Evolutionary conservation across 2,329 filamentous ascomycete species (phyloP).

Genomic region (Rhinocladiella mackenziei): DNA sequence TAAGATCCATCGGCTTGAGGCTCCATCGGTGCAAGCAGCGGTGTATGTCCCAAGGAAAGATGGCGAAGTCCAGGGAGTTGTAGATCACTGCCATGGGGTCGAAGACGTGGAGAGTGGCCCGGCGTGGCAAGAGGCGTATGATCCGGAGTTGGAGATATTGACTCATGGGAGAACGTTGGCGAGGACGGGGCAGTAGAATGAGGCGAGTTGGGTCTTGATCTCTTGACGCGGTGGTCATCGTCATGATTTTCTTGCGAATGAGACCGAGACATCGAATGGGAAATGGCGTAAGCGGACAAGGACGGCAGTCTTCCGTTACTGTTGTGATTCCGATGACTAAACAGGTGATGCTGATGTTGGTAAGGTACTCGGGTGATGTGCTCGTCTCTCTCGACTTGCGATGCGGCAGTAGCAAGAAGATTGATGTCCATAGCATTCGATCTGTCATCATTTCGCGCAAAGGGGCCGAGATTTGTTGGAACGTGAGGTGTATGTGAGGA

Average conservation of each 20-base stretch:
- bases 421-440: conserved; percentile 59
- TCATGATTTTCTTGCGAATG: conserved; percentile 58
- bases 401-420: conserved; percentile 65
- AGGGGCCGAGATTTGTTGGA: conserved; percentile 47
- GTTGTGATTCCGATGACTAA: conserved; percentile 43
- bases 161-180: conserved; percentile 94
- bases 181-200: conserved; percentile 95
- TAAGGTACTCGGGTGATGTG: conserved; percentile 41
- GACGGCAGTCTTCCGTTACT: conserved; percentile 64
- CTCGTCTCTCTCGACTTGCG: conserved; percentile 62
- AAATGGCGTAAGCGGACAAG: conserved; percentile 69
- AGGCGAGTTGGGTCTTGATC: conserved; percentile 87
- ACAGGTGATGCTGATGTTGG: conserved; percentile 46
- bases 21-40: conserved; percentile 68
- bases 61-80: conserved; percentile 84
- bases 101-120: conserved; percentile 85
- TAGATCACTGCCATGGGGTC: conserved; percentile 69
- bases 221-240: conserved; percentile 75
- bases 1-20: conserved; percentile 58
- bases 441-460: conserved; percentile 48
- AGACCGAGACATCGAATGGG: conserved; percentile 82
- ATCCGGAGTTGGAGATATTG: conserved; percentile 88
- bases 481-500: conserved; percentile 50
- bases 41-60: conserved; percentile 62
- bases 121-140: conserved; percentile 98